phyloP scores from a whole-genome alignment of 2,329 filamentous ascomycete genomes.

The Cladosporium velox region DNA sequence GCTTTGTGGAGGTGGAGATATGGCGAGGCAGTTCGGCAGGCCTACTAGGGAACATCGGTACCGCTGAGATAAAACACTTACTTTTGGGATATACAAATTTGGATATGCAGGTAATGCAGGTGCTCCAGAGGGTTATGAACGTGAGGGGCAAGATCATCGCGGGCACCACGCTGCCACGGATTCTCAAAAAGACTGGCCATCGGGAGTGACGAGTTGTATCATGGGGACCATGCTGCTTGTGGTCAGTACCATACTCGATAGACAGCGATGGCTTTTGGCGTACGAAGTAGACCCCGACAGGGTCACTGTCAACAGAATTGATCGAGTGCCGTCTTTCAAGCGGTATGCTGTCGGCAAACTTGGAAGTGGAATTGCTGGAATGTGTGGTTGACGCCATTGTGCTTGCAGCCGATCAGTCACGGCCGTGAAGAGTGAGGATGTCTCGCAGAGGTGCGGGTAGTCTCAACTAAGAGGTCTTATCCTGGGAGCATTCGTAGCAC shows the following conservation, averaged over 20 bases:
- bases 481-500: not conserved
- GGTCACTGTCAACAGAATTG: not conserved
- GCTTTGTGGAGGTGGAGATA: not conserved
- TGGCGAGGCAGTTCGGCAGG: no score
- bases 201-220: slow-evolving; percentile 74
- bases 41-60: not conserved
- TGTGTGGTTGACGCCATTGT: not conserved
- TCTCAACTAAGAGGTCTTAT: not conserved
- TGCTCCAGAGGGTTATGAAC: slow-evolving; percentile 66
- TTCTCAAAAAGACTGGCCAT: slow-evolving; percentile 72
- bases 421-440: not conserved
- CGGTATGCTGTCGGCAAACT: not conserved
- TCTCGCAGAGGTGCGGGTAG: not conserved
- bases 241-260: not conserved
- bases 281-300: not conserved
- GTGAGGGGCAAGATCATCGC: slow-evolving; percentile 71
- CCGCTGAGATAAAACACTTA: not conserved
- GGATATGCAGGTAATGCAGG: slow-evolving; percentile 62
- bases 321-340: not conserved
- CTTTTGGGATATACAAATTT: slow-evolving; percentile 40
- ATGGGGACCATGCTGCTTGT: slow-evolving; percentile 56
- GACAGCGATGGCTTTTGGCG: not conserved
- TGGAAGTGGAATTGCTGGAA: not conserved
- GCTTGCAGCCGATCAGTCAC: not conserved
- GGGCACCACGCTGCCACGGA: slow-evolving; percentile 74